Evolutionary conservation across 768 basidiomycete genomes (phyloP), one percentile per base, ranked within the genome.

Genomic region (Lyophyllum atratum): DNA sequence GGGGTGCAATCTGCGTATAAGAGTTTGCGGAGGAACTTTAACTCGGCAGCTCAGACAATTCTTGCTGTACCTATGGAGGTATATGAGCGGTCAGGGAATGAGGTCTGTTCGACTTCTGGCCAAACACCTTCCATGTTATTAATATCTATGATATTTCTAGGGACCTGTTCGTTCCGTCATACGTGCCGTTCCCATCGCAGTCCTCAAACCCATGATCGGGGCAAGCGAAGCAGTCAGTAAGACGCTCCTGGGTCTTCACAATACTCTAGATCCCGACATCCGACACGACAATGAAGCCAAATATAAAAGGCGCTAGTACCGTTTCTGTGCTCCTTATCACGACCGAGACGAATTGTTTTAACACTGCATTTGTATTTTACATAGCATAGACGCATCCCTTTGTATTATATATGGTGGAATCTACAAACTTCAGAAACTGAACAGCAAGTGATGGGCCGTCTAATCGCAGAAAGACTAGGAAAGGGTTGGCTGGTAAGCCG

Each of bases 1-100:
- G 97, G 97, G 15, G 79, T 99, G 31, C 86, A 94, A 60, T 86
- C 85, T 0, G 97, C 95, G n/a, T 98, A 98, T 71, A 85, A 80
- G 68, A 95, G 93, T 66, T 71, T 99, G 65, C 86, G 83, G 51
- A 85, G 77, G 66, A 98, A 98, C 72, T 70, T 99, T 59, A 90
- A 87, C 64, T 92, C 92, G 42, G 97, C 97, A 25, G 97, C 96
- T 24, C 96, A 99, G 74, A 99, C 97, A 0, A 98, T 99, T 59
- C 81, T 99, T 34, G 96, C 97, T 0, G 93, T 99, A 1, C 97
- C 97, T 1, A 98, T 98, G 96, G 97, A 98, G 71, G 94, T 98
- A 11, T 96, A 98, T 64, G 97, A 99, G 72, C 81, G 91, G 58
- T 91, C 94, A 10, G 93, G 93, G 8, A 90, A 88, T 55, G 92